Evolutionary conservation across 345 rosid species (phyloP), one percentile per base, ranked within the genome.

Genomic region (Hypericum androsaemum): DNA sequence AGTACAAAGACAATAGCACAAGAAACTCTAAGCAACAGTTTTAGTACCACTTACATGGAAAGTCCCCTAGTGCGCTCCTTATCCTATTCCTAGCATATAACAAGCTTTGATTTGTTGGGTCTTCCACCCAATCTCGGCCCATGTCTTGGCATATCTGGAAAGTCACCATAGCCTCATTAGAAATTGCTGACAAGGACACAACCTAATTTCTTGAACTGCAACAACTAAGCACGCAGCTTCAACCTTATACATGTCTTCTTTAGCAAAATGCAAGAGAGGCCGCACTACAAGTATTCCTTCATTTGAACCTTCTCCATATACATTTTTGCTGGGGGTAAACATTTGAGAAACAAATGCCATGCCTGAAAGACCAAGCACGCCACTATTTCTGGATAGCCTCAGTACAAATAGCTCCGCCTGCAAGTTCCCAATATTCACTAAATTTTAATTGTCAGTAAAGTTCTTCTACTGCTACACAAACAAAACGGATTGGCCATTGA

Each of bases 311-410:
- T 62, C 53, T 22, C 46, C 22, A 48, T 55, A 60, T 48, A 64
- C 62, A 68, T 73, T 67, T 15, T 58, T 5, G 37, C 53, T 39
- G 6, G 60, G 50, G 15, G 78, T 58, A 76, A 79, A 84, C 52
- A 87, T 58, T 69, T 84, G 82, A 7, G 92, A 87, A 65, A 78
- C 65, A 62, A 84, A 77, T 48, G 96, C 82, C 75, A 80, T 90
- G 49, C 95, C 92, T 41, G 94, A 89, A 64, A 90, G 96, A 37
- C 95, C 98, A 65, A 90, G 95, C 57, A 90, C 86, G n/a, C 96
- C 89, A 22, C 95, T 87, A 71, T 73, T 72, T 22, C 98, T 95
- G 52, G 98, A 90, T 67, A 88, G 60, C 74, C 98, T 75, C 43
- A 87, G 84, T 68, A 90, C 65, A 63, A 90, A 84, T 54, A 81